Evolutionary conservation across 2,329 filamentous ascomycete genomes (phyloP), one percentile per base, ranked within the genome.

Genomic region (Arthrobotrys conoides): DNA sequence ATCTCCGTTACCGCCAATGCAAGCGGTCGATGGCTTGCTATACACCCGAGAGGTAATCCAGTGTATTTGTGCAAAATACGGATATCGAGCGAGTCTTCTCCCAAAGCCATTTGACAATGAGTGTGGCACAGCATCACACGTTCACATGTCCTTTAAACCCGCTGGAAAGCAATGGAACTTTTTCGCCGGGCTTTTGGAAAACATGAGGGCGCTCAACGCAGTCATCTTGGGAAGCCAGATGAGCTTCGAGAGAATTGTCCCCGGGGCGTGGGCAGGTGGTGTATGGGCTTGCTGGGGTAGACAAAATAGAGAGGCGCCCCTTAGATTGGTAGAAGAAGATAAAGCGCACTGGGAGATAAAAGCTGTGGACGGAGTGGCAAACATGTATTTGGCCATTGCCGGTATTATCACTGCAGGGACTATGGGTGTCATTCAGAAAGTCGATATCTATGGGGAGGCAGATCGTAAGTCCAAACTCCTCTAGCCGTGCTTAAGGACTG

Each of bases 221-320:
- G 91, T 96, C 72, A 90, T 89, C 0, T 89, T 93, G 81, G 88
- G 90, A 41, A 89, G 89, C 80, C 86, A 88, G 0, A 86, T 87
- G 0, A 93, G 90, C 83, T 96, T 96, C 83, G 88, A 88, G 41
- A 88, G 93, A 3, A 87, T 92, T 10, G 84, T 85, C 0, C 90
- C 93, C 67, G 88, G 92, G n/a, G 86, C 86, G 75, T 96, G 92
- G 93, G 88, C 92, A 0, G 92, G 92, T n/a, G 92, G 92, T 0
- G 88, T 90, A 6, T 94, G 91, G 90, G 88, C 94, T 0, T 86
- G 91, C 0, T 96, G 92, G 93, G 93, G 93, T 12, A 92, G 90
- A 3, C 90, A 96, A 84, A 96, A 96, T 83, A 89, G 92, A 18
- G 92, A 95, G 85, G 87, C 89, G 3, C 91, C 93, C 0, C 86